A percentile compares a stretch with the other conserved stretches of the same genome.
phyloP scores from a whole-genome alignment of 345 rosid genomes.

The Murraya paniculata region DNA sequence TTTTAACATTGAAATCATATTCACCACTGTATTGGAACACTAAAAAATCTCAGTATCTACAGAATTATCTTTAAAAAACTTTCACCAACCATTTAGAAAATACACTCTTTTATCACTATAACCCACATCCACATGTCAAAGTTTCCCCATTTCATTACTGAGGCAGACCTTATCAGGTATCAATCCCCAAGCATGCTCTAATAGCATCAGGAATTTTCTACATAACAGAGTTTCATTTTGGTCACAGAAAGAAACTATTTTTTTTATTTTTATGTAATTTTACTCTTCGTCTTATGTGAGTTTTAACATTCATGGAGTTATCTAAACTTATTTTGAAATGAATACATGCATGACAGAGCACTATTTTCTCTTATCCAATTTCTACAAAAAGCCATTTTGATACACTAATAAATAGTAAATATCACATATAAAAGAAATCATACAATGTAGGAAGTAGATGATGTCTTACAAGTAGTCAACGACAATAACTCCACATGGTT shows the following conservation, averaged over 20 bases:
- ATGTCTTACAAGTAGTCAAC: too few relatives aligned
- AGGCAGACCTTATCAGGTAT: neutral
- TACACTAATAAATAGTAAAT: neutral
- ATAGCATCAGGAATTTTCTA: slow-evolving; percentile 9
- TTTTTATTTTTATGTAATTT: neutral
- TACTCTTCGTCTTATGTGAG: neutral
- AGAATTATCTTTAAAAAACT: slow-evolving; percentile 2
- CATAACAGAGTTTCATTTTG: neutral
- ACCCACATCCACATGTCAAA: slow-evolving; percentile 6
- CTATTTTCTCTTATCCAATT: neutral
- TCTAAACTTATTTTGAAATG: neutral
- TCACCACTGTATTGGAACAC: neutral
- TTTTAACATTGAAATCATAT: neutral
- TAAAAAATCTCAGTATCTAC: neutral
- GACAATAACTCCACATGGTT: too few relatives aligned
- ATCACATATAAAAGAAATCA: neutral
- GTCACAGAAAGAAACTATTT: neutral
- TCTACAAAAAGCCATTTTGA: neutral
- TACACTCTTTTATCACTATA: neutral
- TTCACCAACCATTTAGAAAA: slow-evolving; percentile 16
- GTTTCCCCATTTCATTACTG: neutral
- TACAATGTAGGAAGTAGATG: neutral
- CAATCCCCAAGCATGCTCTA: neutral
- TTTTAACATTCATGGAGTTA: neutral
- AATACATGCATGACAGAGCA: neutral